These are phyloP conservation scores for Pisolithus albus DNA, from an alignment of 768 basidiomycete species.

Conservation along the genomic window DNA sequence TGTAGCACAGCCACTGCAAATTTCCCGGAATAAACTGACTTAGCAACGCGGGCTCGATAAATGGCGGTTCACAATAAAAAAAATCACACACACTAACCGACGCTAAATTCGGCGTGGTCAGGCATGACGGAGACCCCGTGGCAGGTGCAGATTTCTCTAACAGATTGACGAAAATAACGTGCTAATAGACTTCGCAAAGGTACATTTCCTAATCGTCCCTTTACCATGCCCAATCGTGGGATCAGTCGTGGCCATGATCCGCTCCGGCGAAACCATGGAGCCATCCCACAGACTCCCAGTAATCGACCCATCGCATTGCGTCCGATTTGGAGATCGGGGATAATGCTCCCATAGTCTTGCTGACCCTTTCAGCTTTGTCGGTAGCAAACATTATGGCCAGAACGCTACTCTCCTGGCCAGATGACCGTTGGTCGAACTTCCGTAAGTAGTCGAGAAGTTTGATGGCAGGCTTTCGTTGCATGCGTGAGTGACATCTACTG, in stretches of 20 bases:
- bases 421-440: conserved; percentile 12
- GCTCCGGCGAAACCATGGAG: conserved; percentile 4
- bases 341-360: conserved; percentile 28
- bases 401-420: not conserved
- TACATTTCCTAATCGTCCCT: not conserved
- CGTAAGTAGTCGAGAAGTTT: conserved; percentile 27
- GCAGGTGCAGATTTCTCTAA: not conserved
- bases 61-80: no score
- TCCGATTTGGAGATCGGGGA: conserved; percentile 20
- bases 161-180: not conserved
- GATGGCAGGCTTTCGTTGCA: conserved; percentile 24
- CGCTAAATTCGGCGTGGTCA: not conserved
- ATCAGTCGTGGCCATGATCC: not conserved
- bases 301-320: conserved; percentile 31
- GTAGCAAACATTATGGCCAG: conserved; percentile 17
- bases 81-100: not conserved
- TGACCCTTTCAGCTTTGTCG: conserved; percentile 23
- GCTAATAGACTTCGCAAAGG: not conserved
- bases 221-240: not conserved
- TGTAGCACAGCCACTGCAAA: no score
- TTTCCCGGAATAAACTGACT: no score
- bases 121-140: not conserved
- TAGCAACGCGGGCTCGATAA: no score
- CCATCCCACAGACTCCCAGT: conserved; percentile 30
- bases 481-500: not conserved